These are phyloP conservation scores for Diaporthe capsici DNA, from an alignment of 2,329 filamentous ascomycete species.

Conservation along the genomic window DNA sequence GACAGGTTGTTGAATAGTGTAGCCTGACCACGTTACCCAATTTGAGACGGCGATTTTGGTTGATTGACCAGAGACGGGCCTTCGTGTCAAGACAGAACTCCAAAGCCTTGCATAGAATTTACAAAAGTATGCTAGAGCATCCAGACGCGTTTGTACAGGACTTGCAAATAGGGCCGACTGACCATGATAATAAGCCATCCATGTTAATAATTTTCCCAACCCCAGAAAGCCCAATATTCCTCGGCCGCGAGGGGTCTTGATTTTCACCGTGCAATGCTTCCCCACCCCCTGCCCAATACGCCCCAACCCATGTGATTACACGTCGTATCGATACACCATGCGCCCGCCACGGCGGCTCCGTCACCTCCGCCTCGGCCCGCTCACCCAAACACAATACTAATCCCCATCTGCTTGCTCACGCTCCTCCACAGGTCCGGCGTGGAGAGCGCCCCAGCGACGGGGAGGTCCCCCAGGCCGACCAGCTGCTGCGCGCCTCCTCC, in stretches of 20 bases:
- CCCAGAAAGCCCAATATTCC: conserved; percentile 1
- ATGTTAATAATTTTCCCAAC: conserved; percentile 23
- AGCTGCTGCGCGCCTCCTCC: conserved; percentile 23
- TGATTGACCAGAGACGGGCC: no score
- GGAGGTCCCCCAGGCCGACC: conserved; percentile 6
- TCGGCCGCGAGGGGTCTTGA: neutral
- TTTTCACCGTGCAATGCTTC: conserved; percentile 29
- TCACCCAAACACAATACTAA: conserved; percentile 73
- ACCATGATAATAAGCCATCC: conserved; percentile 16
- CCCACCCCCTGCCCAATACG: conserved; percentile 25
- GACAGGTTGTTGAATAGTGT: neutral
- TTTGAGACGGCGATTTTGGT: neutral
- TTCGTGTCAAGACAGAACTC: neutral
- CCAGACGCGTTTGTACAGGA: conserved; percentile 17
- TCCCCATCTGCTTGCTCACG: conserved; percentile 71
- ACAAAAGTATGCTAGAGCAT: conserved; percentile 7
- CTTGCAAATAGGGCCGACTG: neutral
- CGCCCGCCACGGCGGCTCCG: neutral
- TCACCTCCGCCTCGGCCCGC: conserved; percentile 4
- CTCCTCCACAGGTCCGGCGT: conserved; percentile 66
- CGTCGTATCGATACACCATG: conserved; percentile 20
- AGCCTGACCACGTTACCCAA: neutral
- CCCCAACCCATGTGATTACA: conserved; percentile 25
- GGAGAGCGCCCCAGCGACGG: conserved; percentile 7
- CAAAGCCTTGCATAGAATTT: conserved; percentile 10